Evolutionary conservation across 2,329 filamentous ascomycete species (phyloP).

Genomic region (Alternaria triticina): DNA sequence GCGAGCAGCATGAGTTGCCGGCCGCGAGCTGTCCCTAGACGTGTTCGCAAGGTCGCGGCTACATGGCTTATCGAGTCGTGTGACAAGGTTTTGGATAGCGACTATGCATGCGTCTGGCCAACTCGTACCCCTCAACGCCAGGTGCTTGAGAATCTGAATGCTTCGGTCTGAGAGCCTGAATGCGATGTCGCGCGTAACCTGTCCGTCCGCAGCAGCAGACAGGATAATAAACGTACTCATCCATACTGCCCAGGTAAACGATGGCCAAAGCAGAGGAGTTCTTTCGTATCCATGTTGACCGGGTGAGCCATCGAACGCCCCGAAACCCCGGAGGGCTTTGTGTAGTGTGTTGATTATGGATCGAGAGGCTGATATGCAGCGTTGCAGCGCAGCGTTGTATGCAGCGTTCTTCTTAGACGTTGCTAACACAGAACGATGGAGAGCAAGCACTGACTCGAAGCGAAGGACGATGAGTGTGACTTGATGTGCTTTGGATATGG

Average conservation of each 20-base stretch:
- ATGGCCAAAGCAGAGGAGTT: constrained; percentile 32
- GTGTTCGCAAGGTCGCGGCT: constrained; percentile 11
- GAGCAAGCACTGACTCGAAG: constrained; percentile 30
- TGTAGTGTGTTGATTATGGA: constrained; percentile 34
- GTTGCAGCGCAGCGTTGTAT: constrained; percentile 31
- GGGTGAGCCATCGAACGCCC: constrained; percentile 31
- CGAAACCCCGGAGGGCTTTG: constrained; percentile 29
- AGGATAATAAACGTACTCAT: constrained; percentile 34
- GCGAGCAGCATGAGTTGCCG: neutral
- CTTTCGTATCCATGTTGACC: constrained; percentile 28
- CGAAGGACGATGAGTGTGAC: constrained; percentile 31
- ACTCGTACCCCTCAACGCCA: constrained; percentile 31
- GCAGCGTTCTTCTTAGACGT: constrained; percentile 26
- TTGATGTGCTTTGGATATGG: constrained; percentile 28
- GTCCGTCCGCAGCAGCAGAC: constrained; percentile 26
- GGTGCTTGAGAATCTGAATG: constrained; percentile 26
- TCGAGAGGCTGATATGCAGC: constrained; percentile 31
- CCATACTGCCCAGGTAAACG: constrained; percentile 36
- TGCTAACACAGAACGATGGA: constrained; percentile 31
- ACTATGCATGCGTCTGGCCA: constrained; percentile 36
- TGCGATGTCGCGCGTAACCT: constrained; percentile 26
- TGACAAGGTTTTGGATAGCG: constrained; percentile 26
- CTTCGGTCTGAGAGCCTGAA: constrained; percentile 23
- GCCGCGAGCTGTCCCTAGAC: neutral
- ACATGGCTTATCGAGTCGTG: constrained; percentile 18